phyloP scores from a whole-genome alignment of 768 basidiomycete species.

The Phaffia tasmanica region DNA sequence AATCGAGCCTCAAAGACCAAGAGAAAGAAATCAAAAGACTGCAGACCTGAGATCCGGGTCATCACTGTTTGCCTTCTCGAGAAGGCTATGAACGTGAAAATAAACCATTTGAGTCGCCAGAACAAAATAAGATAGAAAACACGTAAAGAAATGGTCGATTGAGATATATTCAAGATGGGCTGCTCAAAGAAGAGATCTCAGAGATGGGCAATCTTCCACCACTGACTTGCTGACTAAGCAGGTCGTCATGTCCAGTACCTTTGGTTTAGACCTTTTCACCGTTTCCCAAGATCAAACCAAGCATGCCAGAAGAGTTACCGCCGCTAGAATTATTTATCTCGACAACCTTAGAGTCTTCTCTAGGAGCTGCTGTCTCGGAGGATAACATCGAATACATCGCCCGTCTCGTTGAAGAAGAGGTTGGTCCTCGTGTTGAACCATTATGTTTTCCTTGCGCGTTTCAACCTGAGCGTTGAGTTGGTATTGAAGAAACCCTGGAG shows the following conservation, averaged over 20 bases:
- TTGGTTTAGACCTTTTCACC: too few species aligned
- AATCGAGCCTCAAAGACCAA: neutral
- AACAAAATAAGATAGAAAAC: neutral
- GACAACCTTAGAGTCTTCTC: too few species aligned
- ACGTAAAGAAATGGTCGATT: neutral
- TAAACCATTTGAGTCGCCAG: conserved; percentile 9
- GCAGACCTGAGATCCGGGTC: conserved; percentile 25
- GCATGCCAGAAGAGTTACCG: too few species aligned
- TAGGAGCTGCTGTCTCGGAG: neutral
- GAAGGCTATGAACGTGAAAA: conserved; percentile 21
- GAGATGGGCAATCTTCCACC: too few species aligned
- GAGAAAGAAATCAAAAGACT: neutral
- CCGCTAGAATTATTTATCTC: too few species aligned
- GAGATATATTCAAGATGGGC: too few species aligned
- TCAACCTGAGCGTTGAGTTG: too few species aligned
- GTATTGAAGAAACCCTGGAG: neutral
- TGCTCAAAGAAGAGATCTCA: too few species aligned
- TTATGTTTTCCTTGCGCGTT: neutral
- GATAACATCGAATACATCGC: conserved; percentile 24
- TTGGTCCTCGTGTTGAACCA: neutral
- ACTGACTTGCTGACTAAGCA: too few species aligned
- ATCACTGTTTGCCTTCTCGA: conserved; percentile 25
- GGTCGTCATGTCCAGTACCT: too few species aligned
- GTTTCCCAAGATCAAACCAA: too few species aligned
- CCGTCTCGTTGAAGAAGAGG: conserved; percentile 17